Percentiles rank a stretch among this genome's conserved stretches.
phyloP scores from a whole-genome alignment of 208 protist genomes.

The Borovskyia barvae region DNA sequence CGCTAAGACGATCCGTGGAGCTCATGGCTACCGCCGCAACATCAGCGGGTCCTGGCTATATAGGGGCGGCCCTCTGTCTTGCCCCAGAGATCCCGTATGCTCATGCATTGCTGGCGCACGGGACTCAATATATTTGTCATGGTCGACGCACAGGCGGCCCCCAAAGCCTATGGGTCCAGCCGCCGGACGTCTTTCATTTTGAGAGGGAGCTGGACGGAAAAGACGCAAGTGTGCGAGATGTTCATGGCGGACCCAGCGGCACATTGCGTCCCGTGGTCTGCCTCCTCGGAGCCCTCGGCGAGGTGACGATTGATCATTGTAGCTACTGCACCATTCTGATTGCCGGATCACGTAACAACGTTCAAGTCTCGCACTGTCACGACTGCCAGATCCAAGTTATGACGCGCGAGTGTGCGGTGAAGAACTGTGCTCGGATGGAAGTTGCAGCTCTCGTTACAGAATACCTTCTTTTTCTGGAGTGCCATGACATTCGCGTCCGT shows the following conservation, averaged over 20 bases:
- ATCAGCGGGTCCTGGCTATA: constrained; percentile 5
- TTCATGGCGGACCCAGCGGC: constrained; percentile 32
- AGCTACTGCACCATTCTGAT: constrained; percentile 72
- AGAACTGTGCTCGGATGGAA: constrained; percentile 38
- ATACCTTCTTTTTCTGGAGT: constrained; percentile 29
- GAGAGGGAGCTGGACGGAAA: constrained; percentile 51
- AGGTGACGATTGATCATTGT: constrained; percentile 65
- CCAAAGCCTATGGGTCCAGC: background rate
- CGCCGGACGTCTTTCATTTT: constrained; percentile 30
- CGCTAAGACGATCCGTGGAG: constrained; percentile 2
- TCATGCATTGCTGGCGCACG: constrained; percentile 43
- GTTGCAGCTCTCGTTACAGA: constrained; percentile 58
- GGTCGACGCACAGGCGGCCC: constrained; percentile 23
- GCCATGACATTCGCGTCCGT: constrained; percentile 23
- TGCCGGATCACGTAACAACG: constrained; percentile 40
- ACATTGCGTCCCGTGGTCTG: constrained; percentile 50
- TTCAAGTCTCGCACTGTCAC: constrained; percentile 53
- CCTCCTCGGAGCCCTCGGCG: constrained; percentile 62
- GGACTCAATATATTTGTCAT: constrained; percentile 55
- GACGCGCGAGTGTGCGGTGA: constrained; percentile 44
- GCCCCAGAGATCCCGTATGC: constrained; percentile 64
- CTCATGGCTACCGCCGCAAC: constrained; percentile 3
- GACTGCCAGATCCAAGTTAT: constrained; percentile 50
- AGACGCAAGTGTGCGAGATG: constrained; percentile 48
- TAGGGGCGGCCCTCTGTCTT: constrained; percentile 17